These are phyloP conservation scores for Mucor ambiguus DNA, from an alignment of 371 early-diverging fungal species.

Conservation along the genomic window DNA sequence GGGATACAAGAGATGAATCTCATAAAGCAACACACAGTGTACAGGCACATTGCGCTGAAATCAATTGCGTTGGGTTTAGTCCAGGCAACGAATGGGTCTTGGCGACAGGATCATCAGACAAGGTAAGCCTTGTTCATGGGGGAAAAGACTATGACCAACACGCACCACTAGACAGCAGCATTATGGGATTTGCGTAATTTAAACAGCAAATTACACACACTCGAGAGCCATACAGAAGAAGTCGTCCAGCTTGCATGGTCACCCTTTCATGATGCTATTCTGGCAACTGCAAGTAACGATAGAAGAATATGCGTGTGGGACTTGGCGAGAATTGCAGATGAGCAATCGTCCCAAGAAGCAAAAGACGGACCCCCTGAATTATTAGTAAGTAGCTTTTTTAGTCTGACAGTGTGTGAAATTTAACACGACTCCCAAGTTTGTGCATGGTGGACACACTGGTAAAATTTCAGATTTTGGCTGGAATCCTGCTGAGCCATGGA, in stretches of 20 bases:
- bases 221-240: constrained; percentile 92
- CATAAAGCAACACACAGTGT: constrained; percentile 74
- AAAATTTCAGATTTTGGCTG: constrained; percentile 95
- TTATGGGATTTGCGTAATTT: constrained; percentile 98
- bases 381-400: constrained; percentile 55
- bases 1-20: constrained; percentile 64
- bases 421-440: constrained; percentile 62
- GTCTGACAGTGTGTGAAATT: neutral
- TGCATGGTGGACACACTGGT: constrained; percentile 99
- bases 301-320: constrained; percentile 98
- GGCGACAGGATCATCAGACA: constrained; percentile 96
- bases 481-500: constrained; percentile 97
- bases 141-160: too few relatives aligned
- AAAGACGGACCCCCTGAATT: constrained; percentile 99
- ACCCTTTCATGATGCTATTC: constrained; percentile 88
- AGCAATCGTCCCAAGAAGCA: constrained; percentile 91
- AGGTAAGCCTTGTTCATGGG: constrained; percentile 46
- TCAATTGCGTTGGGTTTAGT: constrained; percentile 95
- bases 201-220: constrained; percentile 74
- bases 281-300: constrained; percentile 94
- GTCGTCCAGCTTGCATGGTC: constrained; percentile 97
- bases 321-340: constrained; percentile 85
- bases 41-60: constrained; percentile 90
- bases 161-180: constrained; percentile 68
- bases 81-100: constrained; percentile 88